Conservation (phyloP, 208 protist genomes). For the Crithidia acanthocephali region DNA sequence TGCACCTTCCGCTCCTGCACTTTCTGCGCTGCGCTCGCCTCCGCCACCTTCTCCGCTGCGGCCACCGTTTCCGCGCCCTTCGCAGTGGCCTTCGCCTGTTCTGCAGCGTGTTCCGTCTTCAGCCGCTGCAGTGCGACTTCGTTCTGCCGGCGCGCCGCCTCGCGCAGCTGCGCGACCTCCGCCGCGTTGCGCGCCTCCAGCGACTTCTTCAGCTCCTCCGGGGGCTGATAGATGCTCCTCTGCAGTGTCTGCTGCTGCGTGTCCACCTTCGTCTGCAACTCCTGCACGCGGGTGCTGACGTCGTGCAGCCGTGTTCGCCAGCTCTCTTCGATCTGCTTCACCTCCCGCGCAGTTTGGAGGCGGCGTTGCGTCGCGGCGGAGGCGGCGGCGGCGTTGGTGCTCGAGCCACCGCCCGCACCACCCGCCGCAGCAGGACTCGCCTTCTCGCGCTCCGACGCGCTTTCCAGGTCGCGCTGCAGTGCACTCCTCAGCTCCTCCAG, state of each 20-base stretch:
- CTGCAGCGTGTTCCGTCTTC: slow-evolving; percentile 25
- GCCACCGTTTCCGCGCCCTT: slow-evolving; percentile 13
- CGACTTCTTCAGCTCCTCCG: slow-evolving; percentile 31
- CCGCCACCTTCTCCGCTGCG: slow-evolving; percentile 12
- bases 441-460: slow-evolving; percentile 29
- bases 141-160: slow-evolving; percentile 21
- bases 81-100: slow-evolving; percentile 25
- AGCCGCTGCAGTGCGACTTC: slow-evolving; percentile 22
- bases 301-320: slow-evolving; percentile 35
- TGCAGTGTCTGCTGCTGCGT: slow-evolving; percentile 33
- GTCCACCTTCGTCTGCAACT: slow-evolving; percentile 29
- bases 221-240: slow-evolving; percentile 13
- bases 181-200: slow-evolving; percentile 33
- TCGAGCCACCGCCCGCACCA: neutral
- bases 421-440: neutral
- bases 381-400: neutral
- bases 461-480: slow-evolving; percentile 34
- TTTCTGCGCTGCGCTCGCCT: slow-evolving; percentile 21
- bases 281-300: slow-evolving; percentile 27
- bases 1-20: slow-evolving; percentile 11
- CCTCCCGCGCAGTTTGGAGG: slow-evolving; percentile 27
- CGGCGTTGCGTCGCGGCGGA: slow-evolving; percentile 14
- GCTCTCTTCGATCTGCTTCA: slow-evolving; percentile 43
- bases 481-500: slow-evolving; percentile 21
- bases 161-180: slow-evolving; percentile 31